phyloP scores from a whole-genome alignment of 2,329 filamentous ascomycete species.

The Apiospora pterosperma region DNA sequence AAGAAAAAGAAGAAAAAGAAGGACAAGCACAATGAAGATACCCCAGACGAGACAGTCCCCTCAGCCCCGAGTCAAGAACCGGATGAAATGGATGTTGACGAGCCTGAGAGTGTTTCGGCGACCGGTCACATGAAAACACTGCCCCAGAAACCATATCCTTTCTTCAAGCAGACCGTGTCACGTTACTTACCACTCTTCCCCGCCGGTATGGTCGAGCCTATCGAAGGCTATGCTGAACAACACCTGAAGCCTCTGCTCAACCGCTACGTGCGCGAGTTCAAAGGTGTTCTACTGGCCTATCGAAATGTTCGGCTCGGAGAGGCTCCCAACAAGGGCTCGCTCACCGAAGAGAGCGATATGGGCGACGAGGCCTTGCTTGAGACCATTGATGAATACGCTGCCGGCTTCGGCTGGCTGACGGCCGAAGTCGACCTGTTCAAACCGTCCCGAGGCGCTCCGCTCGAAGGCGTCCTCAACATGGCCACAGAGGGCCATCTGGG shows the following conservation, averaged over 20 bases:
- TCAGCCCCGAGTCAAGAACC: slow-evolving; percentile 12
- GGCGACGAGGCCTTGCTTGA: slow-evolving; percentile 42
- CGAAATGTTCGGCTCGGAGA: slow-evolving; percentile 65
- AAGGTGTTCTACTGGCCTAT: slow-evolving; percentile 74
- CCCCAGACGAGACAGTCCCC: slow-evolving; percentile 12
- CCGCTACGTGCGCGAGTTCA: slow-evolving; percentile 69
- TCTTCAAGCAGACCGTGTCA: slow-evolving; percentile 75
- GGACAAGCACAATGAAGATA: slow-evolving; percentile 6
- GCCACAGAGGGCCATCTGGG: slow-evolving; percentile 88
- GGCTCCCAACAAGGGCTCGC: slow-evolving; percentile 45
- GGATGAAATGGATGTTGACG: slow-evolving; percentile 39
- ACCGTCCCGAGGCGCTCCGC: slow-evolving; percentile 66
- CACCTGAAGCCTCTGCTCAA: slow-evolving; percentile 73
- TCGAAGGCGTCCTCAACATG: slow-evolving; percentile 80
- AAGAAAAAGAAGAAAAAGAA: slow-evolving; percentile 12
- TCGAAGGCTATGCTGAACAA: slow-evolving; percentile 69
- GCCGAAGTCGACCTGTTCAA: slow-evolving; percentile 83
- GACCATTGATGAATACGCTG: slow-evolving; percentile 76
- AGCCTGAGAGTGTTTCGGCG: slow-evolving; percentile 19
- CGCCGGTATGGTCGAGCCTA: slow-evolving; percentile 63
- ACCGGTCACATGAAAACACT: slow-evolving; percentile 34
- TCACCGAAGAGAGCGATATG: slow-evolving; percentile 43
- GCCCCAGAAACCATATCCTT: slow-evolving; percentile 57
- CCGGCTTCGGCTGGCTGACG: slow-evolving; percentile 83
- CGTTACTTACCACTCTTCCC: slow-evolving; percentile 76